Percentiles rank a stretch among this genome's conserved stretches.
phyloP scores from a whole-genome alignment of 2,329 filamentous ascomycete species.

The Pestalotiopsis sp. region DNA sequence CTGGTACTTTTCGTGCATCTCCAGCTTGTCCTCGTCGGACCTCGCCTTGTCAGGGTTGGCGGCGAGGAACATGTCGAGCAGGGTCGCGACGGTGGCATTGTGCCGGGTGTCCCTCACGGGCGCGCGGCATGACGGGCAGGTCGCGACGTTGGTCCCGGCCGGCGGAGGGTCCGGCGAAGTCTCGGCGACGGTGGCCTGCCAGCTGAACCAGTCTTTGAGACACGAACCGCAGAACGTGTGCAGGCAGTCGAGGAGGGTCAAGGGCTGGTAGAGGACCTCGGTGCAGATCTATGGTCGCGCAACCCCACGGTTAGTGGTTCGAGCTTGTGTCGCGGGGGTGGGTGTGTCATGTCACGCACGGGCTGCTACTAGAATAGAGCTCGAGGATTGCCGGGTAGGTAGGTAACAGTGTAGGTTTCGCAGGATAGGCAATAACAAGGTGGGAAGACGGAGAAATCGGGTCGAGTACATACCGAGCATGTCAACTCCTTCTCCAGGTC shows the following conservation, averaged over 20 bases:
- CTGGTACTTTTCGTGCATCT: slow-evolving; percentile 76
- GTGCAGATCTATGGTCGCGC: slow-evolving; percentile 80
- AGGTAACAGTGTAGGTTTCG: slow-evolving; percentile 5
- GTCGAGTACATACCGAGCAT: slow-evolving; percentile 76
- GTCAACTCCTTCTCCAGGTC: slow-evolving; percentile 93
- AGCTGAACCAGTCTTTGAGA: slow-evolving; percentile 93
- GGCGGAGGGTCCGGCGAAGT: slow-evolving; percentile 51
- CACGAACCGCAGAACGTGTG: slow-evolving; percentile 97
- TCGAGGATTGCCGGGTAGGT: slow-evolving; percentile 12
- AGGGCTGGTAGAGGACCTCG: slow-evolving; percentile 87
- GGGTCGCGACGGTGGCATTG: slow-evolving; percentile 86
- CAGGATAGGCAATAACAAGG: slow-evolving; percentile 13
- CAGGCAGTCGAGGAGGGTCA: slow-evolving; percentile 89
- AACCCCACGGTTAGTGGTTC: slow-evolving; percentile 10
- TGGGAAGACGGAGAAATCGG: slow-evolving; percentile 13
- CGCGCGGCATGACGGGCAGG: slow-evolving; percentile 91
- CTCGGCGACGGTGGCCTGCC: slow-evolving; percentile 68
- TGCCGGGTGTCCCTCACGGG: slow-evolving; percentile 83
- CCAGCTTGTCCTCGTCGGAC: slow-evolving; percentile 72
- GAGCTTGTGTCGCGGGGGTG: slow-evolving; percentile 2
- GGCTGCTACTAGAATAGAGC: not conserved
- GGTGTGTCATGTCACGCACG: not conserved
- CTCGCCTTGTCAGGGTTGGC: slow-evolving; percentile 78
- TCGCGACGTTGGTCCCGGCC: slow-evolving; percentile 63
- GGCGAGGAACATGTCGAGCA: slow-evolving; percentile 85